Conservation (phyloP, 352 stramenopile species). For the Globisporangium recalcitrans region DNA sequence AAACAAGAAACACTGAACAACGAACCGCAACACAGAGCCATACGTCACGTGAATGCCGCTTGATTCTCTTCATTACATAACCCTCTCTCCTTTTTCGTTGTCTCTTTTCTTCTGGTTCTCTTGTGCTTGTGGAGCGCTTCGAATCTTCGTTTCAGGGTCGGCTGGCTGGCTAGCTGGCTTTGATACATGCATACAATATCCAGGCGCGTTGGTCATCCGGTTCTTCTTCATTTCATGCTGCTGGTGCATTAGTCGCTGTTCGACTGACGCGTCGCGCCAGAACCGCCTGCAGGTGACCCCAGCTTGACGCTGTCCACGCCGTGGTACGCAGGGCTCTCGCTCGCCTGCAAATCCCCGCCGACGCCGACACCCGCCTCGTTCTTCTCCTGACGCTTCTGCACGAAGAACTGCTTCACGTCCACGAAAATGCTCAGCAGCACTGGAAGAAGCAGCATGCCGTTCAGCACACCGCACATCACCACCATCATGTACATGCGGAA, state of each 20-base stretch:
- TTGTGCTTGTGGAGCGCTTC: neutral
- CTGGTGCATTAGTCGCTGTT: constrained; percentile 21
- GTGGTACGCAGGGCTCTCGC: constrained; percentile 24
- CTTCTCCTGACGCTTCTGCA: constrained; percentile 26
- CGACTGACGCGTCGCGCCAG: constrained; percentile 21
- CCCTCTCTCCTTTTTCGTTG: neutral
- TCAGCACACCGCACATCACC: constrained; percentile 76
- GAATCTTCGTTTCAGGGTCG: neutral
- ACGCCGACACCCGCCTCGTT: constrained; percentile 6
- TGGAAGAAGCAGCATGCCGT: constrained; percentile 63
- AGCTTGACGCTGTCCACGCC: constrained; percentile 18
- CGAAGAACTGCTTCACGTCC: constrained; percentile 40
- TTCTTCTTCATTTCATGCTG: neutral
- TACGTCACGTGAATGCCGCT: constrained; percentile 1
- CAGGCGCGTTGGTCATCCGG: neutral
- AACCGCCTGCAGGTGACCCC: constrained; percentile 12
- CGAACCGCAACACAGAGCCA: neutral
- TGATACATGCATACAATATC: constrained; percentile 13
- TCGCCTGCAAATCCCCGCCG: constrained; percentile 6
- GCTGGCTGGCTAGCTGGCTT: neutral
- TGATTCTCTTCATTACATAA: constrained; percentile 1
- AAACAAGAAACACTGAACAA: neutral
- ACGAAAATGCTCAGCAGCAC: constrained; percentile 51
- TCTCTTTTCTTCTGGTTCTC: neutral
- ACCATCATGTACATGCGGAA: constrained; percentile 90